Evolutionary conservation across 2,329 filamentous ascomycete species (phyloP).

Genomic region (Pochonia chlamydosporia): DNA sequence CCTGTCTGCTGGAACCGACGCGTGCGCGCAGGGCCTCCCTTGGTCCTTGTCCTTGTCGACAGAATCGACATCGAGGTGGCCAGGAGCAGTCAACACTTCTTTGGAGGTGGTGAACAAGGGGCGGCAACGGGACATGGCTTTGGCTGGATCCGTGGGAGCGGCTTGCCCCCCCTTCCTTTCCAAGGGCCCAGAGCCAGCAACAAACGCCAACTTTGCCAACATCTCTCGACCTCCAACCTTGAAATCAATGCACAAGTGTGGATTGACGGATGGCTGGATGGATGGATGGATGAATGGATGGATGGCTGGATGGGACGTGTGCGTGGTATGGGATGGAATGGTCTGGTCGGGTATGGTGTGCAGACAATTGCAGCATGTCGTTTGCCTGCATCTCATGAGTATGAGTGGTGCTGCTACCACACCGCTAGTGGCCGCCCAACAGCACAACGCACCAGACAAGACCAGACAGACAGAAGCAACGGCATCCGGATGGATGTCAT

Average conservation of each 20-base stretch:
- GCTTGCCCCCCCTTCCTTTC: background rate
- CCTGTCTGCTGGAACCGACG: conserved; percentile 5
- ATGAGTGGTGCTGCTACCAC: conserved; percentile 15
- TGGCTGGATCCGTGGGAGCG: conserved; percentile 6
- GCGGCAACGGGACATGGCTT: conserved; percentile 10
- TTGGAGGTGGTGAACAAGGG: conserved; percentile 6
- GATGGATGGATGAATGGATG: too few relatives aligned
- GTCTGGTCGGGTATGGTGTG: background rate
- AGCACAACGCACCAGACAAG: background rate
- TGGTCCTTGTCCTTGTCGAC: conserved; percentile 7
- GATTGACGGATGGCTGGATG: too few relatives aligned
- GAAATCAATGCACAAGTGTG: background rate
- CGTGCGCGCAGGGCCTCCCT: conserved; percentile 4
- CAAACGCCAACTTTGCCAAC: background rate
- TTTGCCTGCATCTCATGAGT: conserved; percentile 2
- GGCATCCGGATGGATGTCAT: background rate
- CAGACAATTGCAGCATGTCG: background rate
- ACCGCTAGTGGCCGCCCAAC: conserved; percentile 22
- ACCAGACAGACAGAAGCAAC: conserved; percentile 3
- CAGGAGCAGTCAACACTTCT: conserved; percentile 3
- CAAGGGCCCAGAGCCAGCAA: background rate
- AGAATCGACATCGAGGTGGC: conserved; percentile 3
- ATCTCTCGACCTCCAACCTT: conserved; percentile 1
- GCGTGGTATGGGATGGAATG: background rate
- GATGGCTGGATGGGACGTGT: too few relatives aligned